phyloP scores from a whole-genome alignment of 1,284 basidiomycete genomes.

The Kalmanozyma brasiliensis region DNA sequence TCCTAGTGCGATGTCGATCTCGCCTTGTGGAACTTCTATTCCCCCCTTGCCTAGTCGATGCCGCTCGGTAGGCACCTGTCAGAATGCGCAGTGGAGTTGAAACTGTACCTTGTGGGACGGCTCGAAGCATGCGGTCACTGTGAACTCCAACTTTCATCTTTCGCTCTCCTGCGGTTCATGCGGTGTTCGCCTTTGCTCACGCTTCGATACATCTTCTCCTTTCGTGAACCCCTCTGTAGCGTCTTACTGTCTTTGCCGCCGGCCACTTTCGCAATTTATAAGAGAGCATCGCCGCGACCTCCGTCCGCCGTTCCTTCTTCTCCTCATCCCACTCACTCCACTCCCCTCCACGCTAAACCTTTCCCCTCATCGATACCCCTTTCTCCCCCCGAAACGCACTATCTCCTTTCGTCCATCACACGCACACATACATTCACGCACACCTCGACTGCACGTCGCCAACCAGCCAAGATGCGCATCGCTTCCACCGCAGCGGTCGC shows the following conservation, averaged over 20 bases:
- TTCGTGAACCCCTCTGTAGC: neutral
- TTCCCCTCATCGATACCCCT: neutral
- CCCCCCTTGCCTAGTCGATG: slow-evolving; percentile 1
- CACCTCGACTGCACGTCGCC: neutral
- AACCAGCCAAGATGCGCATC: slow-evolving; percentile 27
- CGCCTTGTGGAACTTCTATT: neutral
- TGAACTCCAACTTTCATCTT: neutral
- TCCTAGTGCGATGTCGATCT: too few relatives aligned
- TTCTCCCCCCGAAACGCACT: neutral
- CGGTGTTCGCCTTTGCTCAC: too few relatives aligned
- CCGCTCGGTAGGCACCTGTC: slow-evolving; percentile 11
- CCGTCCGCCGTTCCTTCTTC: slow-evolving; percentile 3
- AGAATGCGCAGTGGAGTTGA: slow-evolving; percentile 42
- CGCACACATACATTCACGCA: neutral
- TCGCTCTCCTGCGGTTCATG: neutral
- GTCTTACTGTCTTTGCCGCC: too few relatives aligned
- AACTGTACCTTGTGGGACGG: neutral
- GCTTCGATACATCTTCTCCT: too few relatives aligned
- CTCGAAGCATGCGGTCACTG: neutral
- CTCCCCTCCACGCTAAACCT: slow-evolving; percentile 14
- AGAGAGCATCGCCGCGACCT: neutral
- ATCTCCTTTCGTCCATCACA: neutral
- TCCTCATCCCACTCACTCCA: slow-evolving; percentile 30
- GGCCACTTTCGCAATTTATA: slow-evolving; percentile 4
- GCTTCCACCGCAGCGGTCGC: slow-evolving; percentile 17